These are phyloP conservation scores for Populus deltoides DNA, from an alignment of 345 rosid species.

Conservation along the genomic window DNA sequence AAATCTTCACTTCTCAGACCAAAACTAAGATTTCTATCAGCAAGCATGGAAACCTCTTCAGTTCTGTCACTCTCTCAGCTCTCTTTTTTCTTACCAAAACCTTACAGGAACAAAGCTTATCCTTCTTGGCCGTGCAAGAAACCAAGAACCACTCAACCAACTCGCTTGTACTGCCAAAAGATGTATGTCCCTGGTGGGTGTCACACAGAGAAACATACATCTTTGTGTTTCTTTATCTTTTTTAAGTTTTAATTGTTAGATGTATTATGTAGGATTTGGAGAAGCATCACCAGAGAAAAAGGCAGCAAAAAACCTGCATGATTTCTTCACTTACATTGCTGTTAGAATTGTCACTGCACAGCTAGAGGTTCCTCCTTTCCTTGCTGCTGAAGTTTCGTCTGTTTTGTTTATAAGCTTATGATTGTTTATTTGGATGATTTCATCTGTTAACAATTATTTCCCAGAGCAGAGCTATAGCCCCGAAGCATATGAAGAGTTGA, in stretches of 20 bases:
- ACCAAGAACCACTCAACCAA: constrained; percentile 18
- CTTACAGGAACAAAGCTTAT: constrained; percentile 4
- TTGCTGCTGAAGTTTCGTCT: not conserved
- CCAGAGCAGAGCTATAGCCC: constrained; percentile 69
- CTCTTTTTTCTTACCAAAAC: constrained; percentile 22
- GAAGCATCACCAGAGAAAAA: constrained; percentile 91
- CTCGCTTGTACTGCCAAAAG: constrained; percentile 48
- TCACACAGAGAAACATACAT: no score
- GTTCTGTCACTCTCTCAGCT: constrained; percentile 27
- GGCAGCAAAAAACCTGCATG: constrained; percentile 67
- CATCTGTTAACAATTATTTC: constrained; percentile 1
- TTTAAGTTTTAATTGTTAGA: no score
- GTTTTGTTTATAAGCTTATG: not conserved
- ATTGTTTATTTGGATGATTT: not conserved
- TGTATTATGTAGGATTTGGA: constrained; percentile 51
- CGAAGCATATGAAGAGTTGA: constrained; percentile 69
- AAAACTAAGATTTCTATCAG: not conserved
- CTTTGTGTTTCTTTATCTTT: no score
- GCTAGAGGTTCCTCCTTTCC: constrained; percentile 52
- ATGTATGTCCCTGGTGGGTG: constrained; percentile 64
- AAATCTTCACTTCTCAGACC: not conserved
- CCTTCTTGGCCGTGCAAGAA: constrained; percentile 23
- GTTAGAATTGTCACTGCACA: constrained; percentile 75
- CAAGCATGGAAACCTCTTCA: constrained; percentile 30
- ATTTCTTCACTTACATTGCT: constrained; percentile 73